Percentiles rank a stretch among this genome's conserved stretches.
These are phyloP conservation scores for Phytophthora lateralis DNA, from an alignment of 352 stramenopile genomes.

Conservation along the genomic window DNA sequence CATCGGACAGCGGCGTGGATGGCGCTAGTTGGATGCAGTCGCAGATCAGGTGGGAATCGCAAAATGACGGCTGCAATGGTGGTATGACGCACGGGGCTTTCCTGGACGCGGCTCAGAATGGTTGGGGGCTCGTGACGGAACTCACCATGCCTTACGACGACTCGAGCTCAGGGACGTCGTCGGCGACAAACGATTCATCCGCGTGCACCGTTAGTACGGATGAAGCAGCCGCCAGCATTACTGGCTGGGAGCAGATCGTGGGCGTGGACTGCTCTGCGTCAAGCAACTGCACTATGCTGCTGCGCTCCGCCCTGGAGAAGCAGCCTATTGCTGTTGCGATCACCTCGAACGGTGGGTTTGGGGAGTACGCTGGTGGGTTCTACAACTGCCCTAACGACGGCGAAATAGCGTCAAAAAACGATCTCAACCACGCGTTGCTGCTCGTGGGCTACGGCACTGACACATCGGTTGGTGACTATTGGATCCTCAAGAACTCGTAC, in stretches of 20 bases:
- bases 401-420: slow-evolving; percentile 63
- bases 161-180: slow-evolving; percentile 34
- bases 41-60: slow-evolving; percentile 77
- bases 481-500: slow-evolving; percentile 89
- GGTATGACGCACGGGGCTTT: slow-evolving; percentile 87
- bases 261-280: slow-evolving; percentile 60
- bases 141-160: slow-evolving; percentile 82
- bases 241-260: slow-evolving; percentile 70
- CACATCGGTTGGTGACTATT: slow-evolving; percentile 65
- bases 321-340: slow-evolving; percentile 82
- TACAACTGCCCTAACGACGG: slow-evolving; percentile 79
- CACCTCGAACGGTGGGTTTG: slow-evolving; percentile 75
- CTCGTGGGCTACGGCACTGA: slow-evolving; percentile 81
- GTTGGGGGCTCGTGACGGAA: slow-evolving; percentile 68
- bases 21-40: slow-evolving; percentile 67
- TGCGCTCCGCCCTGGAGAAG: slow-evolving; percentile 58
- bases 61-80: slow-evolving; percentile 78
- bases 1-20: slow-evolving; percentile 42
- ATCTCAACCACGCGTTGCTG: slow-evolving; percentile 80
- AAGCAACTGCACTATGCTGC: slow-evolving; percentile 56
- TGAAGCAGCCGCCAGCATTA: slow-evolving; percentile 70
- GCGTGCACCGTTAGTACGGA: slow-evolving; percentile 42
- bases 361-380: slow-evolving; percentile 68
- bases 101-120: slow-evolving; percentile 68
- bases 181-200: slow-evolving; percentile 32